Conservation (phyloP, 495 filamentous ascomycete genomes). For the Penicillium simplicissimum region DNA sequence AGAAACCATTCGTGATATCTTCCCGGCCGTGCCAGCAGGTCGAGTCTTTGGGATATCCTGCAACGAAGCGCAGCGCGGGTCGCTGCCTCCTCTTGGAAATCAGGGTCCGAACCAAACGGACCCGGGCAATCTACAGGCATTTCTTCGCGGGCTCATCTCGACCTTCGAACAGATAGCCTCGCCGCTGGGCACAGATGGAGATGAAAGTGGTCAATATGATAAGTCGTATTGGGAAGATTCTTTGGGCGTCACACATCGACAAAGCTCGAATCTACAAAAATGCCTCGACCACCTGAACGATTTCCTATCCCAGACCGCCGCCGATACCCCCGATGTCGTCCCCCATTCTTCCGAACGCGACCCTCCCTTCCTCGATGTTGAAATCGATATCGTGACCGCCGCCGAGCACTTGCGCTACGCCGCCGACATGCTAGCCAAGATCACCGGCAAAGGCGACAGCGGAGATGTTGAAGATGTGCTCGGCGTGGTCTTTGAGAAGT, state of each 20-base stretch:
- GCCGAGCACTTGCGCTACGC: constrained; percentile 86
- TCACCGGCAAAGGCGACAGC: constrained; percentile 81
- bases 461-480: constrained; percentile 97
- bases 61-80: constrained; percentile 37
- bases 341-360: background rate
- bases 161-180: constrained; percentile 76
- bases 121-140: constrained; percentile 65
- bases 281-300: constrained; percentile 68
- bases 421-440: constrained; percentile 75
- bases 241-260: constrained; percentile 85
- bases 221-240: constrained; percentile 74
- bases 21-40: constrained; percentile 39
- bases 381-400: constrained; percentile 84
- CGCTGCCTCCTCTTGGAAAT: background rate
- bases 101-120: constrained; percentile 32
- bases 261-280: constrained; percentile 73
- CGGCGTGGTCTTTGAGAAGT: constrained; percentile 98
- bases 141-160: constrained; percentile 64
- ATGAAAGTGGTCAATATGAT: constrained; percentile 42
- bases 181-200: constrained; percentile 44
- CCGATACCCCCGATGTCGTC: background rate
- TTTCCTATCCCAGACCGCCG: constrained; percentile 56
- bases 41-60: constrained; percentile 72
- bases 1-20: constrained; percentile 28
- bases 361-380: constrained; percentile 33